phyloP scores from a whole-genome alignment of 208 protist genomes.

The Acanthamoeba triangularis region DNA sequence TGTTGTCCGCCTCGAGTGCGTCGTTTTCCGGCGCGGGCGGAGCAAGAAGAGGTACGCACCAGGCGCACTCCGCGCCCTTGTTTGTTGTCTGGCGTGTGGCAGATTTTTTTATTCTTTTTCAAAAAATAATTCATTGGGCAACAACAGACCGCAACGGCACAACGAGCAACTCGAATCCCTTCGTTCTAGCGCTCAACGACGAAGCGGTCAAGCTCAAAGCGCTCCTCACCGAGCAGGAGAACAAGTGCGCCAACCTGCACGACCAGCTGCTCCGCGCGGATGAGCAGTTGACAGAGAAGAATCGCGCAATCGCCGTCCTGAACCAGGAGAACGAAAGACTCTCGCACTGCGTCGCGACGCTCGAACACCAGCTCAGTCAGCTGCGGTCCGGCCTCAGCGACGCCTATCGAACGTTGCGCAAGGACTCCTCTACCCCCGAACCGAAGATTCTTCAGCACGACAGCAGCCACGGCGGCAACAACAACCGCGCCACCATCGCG shows the following conservation, averaged over 20 bases:
- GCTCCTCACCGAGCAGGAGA: not conserved
- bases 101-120: too few species aligned
- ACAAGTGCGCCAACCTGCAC: not conserved
- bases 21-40: too few species aligned
- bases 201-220: not conserved
- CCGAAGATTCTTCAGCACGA: too few species aligned
- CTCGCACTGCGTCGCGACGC: not conserved
- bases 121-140: too few species aligned
- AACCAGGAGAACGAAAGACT: not conserved
- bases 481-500: too few species aligned
- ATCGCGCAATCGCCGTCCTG: not conserved
- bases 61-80: not conserved
- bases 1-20: too few species aligned
- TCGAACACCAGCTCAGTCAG: conserved; percentile 1
- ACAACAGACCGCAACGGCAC: not conserved
- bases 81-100: not conserved
- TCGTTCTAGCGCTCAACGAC: not conserved
- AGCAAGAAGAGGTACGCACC: not conserved
- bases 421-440: not conserved
- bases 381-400: not conserved
- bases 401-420: not conserved
- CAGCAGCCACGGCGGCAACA: too few species aligned
- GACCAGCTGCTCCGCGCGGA: not conserved
- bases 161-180: not conserved
- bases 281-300: not conserved